Evolutionary conservation across 441 rosid genomes (phyloP).

Genomic region (Eutrema salsugineum): DNA sequence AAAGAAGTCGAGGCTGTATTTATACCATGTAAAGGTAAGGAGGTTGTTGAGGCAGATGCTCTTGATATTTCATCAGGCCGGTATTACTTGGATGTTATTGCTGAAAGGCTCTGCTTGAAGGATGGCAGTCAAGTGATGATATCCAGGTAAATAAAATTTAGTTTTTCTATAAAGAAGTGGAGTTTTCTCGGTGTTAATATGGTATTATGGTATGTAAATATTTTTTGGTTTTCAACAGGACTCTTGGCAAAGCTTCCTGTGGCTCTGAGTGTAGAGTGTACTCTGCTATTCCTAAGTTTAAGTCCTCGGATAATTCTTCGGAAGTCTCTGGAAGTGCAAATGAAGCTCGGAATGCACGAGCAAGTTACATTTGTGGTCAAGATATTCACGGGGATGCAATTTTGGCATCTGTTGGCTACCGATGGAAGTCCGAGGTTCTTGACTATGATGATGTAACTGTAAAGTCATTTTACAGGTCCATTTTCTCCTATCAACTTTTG

Average conservation of each 20-base stretch:
- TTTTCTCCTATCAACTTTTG: conserved; percentile 10
- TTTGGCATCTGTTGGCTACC: conserved; percentile 87
- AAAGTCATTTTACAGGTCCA: conserved; percentile 81
- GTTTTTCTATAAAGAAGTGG: not conserved
- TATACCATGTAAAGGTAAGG: conserved; percentile 52
- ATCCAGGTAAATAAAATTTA: conserved; percentile 60
- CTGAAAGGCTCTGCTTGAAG: conserved; percentile 53
- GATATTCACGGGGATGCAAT: conserved; percentile 74
- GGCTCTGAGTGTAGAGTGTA: conserved; percentile 88
- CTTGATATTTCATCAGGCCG: conserved; percentile 45
- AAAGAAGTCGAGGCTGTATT: conserved; percentile 37
- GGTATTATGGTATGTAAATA: conserved; percentile 15
- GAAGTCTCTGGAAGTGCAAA: conserved; percentile 25
- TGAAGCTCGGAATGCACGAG: conserved; percentile 63
- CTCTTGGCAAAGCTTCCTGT: conserved; percentile 81
- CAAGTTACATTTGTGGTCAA: conserved; percentile 78
- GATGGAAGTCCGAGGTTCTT: conserved; percentile 70
- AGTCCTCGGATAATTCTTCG: conserved; percentile 36
- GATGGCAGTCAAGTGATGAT: conserved; percentile 65
- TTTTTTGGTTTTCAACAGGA: conserved; percentile 49
- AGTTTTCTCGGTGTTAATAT: not conserved
- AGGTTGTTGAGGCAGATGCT: conserved; percentile 45
- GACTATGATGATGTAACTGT: conserved; percentile 61
- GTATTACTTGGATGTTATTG: conserved; percentile 80
- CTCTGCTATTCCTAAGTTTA: conserved; percentile 52